A percentile compares a stretch with the other conserved stretches of the same genome.
Conservation (phyloP, 768 basidiomycete genomes). For the Lentinula raphanica region DNA sequence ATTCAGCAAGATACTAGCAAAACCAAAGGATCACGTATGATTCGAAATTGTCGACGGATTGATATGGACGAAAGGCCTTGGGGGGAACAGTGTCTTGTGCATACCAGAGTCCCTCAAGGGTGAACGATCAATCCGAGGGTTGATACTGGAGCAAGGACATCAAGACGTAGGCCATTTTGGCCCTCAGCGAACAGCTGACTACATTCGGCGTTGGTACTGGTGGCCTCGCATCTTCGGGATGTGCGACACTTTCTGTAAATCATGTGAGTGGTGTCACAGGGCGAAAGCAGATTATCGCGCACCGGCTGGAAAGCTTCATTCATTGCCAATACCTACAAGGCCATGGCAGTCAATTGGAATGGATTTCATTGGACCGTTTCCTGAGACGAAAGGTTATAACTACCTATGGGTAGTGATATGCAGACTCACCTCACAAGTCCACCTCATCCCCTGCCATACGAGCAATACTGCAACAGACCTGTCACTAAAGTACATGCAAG, state of each 20-base stretch:
- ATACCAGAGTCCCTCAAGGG: not conserved
- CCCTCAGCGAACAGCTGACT: slow-evolving; percentile 2
- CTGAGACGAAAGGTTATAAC: not conserved
- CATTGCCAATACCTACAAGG: slow-evolving; percentile 8
- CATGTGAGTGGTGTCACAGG: slow-evolving; percentile 10
- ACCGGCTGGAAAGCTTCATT: slow-evolving; percentile 8
- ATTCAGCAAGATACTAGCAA: slow-evolving; percentile 1
- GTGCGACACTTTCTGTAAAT: not conserved
- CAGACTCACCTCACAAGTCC: slow-evolving; percentile 10
- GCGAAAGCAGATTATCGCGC: not conserved
- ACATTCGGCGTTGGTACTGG: slow-evolving; percentile 11
- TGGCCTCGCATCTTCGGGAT: slow-evolving; percentile 9
- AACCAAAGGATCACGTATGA: not conserved
- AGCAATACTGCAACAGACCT: slow-evolving; percentile 11
- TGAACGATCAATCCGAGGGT: not conserved
- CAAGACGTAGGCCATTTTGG: slow-evolving; percentile 21
- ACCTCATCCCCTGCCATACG: slow-evolving; percentile 8
- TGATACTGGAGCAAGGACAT: slow-evolving; percentile 18
- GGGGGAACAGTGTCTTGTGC: not conserved
- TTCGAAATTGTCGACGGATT: slow-evolving; percentile 4
- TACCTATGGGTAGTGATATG: slow-evolving; percentile 22
- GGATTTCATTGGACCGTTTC: slow-evolving; percentile 2
- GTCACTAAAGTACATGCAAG: slow-evolving; percentile 7
- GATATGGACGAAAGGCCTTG: slow-evolving; percentile 1
- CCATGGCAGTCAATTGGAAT: slow-evolving; percentile 19